phyloP scores from a whole-genome alignment of 345 rosid genomes.

The Trapa incisa region DNA sequence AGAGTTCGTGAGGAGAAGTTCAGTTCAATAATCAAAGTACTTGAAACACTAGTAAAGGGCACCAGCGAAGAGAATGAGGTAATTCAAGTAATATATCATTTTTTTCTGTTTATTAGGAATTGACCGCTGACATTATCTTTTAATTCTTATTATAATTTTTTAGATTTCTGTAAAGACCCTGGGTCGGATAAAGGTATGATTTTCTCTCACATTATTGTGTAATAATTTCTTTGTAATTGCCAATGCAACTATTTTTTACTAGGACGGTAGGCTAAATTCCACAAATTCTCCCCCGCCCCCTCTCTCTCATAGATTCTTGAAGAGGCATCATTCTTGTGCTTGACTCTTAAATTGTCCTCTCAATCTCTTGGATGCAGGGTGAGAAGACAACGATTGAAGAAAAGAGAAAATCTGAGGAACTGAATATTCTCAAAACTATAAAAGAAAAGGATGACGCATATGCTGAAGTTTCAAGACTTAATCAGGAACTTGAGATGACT shows the following conservation, averaged over 20 bases:
- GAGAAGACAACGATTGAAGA: conserved; percentile 62
- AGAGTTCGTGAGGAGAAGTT: conserved; percentile 63
- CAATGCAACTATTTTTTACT: not conserved
- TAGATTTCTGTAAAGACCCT: conserved; percentile 37
- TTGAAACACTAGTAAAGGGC: conserved; percentile 74
- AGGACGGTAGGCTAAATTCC: not conserved
- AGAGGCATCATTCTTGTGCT: not conserved
- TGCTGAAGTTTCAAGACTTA: conserved; percentile 47
- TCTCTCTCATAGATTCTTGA: not conserved
- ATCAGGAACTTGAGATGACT: conserved; percentile 43
- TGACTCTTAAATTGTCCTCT: not conserved
- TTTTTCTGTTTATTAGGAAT: conserved; percentile 1
- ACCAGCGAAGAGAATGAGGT: conserved; percentile 72
- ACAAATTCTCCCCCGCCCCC: not conserved
- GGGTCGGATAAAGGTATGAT: conserved; percentile 18
- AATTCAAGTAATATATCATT: conserved; percentile 8
- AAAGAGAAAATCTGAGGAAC: conserved; percentile 53
- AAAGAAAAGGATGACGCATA: conserved; percentile 44
- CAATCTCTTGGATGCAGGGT: conserved; percentile 29
- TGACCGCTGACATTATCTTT: not conserved
- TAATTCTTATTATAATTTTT: conserved; percentile 4
- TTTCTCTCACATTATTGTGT: not conserved
- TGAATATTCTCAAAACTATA: conserved; percentile 34
- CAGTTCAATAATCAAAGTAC: conserved; percentile 52
- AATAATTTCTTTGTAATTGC: not conserved